These are phyloP conservation scores for Talaromyces sp. DNA, from an alignment of 2,329 filamentous ascomycete species.

Conservation along the genomic window DNA sequence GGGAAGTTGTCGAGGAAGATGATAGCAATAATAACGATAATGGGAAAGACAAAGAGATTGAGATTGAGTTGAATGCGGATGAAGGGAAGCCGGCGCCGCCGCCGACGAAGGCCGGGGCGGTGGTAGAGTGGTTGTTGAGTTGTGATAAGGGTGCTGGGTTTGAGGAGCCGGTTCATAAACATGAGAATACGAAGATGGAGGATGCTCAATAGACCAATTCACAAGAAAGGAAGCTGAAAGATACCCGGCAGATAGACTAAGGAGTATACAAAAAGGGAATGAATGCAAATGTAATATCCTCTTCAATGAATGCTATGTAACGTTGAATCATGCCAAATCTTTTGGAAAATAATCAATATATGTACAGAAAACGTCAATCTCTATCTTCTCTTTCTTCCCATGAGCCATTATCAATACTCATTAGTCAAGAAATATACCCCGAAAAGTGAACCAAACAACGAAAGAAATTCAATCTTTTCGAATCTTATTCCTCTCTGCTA, in stretches of 20 bases:
- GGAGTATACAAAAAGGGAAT: neutral
- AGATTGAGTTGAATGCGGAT: conserved; percentile 21
- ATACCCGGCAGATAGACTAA: conserved; percentile 1
- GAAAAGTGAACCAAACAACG: neutral
- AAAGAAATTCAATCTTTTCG: neutral
- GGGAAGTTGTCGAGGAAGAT: conserved; percentile 53
- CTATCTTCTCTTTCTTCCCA: neutral
- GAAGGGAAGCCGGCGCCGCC: conserved; percentile 6
- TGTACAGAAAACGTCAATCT: neutral
- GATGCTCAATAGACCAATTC: conserved; percentile 22
- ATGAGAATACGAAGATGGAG: conserved; percentile 23
- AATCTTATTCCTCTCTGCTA: conserved; percentile 4
- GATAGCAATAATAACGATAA: conserved; percentile 21
- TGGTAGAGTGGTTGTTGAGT: conserved; percentile 44
- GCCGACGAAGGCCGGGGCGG: conserved; percentile 39
- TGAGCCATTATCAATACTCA: neutral
- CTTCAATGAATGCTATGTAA: neutral
- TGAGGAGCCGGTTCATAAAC: conserved; percentile 29
- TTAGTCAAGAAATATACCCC: neutral
- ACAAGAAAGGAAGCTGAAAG: neutral
- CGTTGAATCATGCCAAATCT: neutral
- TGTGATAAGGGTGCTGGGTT: conserved; percentile 38
- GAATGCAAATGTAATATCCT: neutral
- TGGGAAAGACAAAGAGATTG: conserved; percentile 18
- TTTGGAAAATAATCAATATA: neutral